These are phyloP conservation scores for Plantago elongata DNA, from an alignment of 257 asterid genomes.

Conservation along the genomic window DNA sequence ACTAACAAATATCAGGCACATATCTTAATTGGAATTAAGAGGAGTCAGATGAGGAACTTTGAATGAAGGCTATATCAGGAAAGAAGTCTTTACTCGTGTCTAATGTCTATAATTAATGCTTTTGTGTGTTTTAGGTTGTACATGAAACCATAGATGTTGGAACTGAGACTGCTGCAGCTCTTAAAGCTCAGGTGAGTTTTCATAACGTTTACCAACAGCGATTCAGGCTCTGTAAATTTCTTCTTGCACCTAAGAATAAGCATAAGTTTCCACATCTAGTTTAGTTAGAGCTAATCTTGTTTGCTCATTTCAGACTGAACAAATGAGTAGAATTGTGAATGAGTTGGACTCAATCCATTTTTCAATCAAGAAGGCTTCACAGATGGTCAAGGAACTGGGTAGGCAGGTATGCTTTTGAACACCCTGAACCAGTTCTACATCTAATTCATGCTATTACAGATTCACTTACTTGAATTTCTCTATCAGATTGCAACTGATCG, in stretches of 20 bases:
- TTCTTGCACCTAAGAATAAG: slow-evolving; percentile 10
- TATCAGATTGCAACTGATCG: slow-evolving; percentile 94
- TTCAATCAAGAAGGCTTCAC: slow-evolving; percentile 90
- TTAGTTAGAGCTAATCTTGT: slow-evolving; percentile 4
- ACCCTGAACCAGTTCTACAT: slow-evolving; percentile 23
- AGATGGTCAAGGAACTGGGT: slow-evolving; percentile 97
- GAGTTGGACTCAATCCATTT: slow-evolving; percentile 96
- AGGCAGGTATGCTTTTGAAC: slow-evolving; percentile 86
- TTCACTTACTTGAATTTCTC: slow-evolving; percentile 29
- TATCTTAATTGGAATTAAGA: too few relatives aligned
- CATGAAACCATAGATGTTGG: slow-evolving; percentile 85
- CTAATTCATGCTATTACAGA: slow-evolving; percentile 15
- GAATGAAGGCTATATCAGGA: too few relatives aligned
- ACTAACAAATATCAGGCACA: too few relatives aligned
- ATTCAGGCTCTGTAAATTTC: slow-evolving; percentile 17
- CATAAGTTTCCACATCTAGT: slow-evolving; percentile 8
- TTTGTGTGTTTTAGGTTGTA: slow-evolving; percentile 64
- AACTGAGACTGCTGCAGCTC: slow-evolving; percentile 94
- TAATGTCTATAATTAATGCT: slow-evolving; percentile 12
- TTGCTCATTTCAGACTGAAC: slow-evolving; percentile 68
- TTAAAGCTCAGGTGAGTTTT: slow-evolving; percentile 85
- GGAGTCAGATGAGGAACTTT: too few relatives aligned
- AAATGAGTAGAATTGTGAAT: slow-evolving; percentile 95
- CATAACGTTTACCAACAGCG: slow-evolving; percentile 10
- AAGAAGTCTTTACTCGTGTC: not conserved